A percentile compares a stretch with the other conserved stretches of the same genome.
Evolutionary conservation across 805 yeast genomes (phyloP).

Genomic region (Kazachstania kunashirensis): DNA sequence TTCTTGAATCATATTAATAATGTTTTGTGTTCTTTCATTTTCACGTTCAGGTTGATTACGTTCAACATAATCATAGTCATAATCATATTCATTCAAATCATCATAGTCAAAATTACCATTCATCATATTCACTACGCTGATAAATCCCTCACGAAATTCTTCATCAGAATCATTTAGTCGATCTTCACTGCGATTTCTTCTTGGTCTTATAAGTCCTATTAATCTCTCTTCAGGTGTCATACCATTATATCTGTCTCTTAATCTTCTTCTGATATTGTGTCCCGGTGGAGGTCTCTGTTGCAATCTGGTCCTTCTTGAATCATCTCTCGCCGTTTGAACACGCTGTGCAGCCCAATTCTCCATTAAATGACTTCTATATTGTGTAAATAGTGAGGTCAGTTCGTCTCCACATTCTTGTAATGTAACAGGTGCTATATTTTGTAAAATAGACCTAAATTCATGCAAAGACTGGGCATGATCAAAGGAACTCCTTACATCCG

Average conservation of each 20-base stretch:
- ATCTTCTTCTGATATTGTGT: too few species aligned
- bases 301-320: too few species aligned
- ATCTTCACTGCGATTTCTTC: neutral
- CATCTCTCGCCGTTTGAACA: neutral
- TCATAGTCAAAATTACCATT: too few species aligned
- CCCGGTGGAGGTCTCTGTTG: too few species aligned
- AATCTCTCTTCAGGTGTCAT: too few species aligned
- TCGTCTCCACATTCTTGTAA: slow-evolving; percentile 16
- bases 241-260: too few species aligned
- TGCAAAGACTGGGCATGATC: slow-evolving; percentile 17
- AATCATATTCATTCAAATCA: slow-evolving; percentile 1
- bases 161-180: neutral
- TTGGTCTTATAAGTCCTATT: too few species aligned
- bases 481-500: slow-evolving; percentile 18
- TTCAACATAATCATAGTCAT: slow-evolving; percentile 3
- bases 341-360: slow-evolving; percentile 15
- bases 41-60: slow-evolving; percentile 6
- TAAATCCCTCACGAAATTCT: neutral
- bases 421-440: slow-evolving; percentile 15
- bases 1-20: slow-evolving; percentile 27
- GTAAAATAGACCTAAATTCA: slow-evolving; percentile 17
- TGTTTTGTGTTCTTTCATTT: slow-evolving; percentile 20
- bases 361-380: slow-evolving; percentile 14
- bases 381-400: slow-evolving; percentile 13
- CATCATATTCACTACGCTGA: neutral